Evolutionary conservation across 345 rosid species (phyloP), one percentile per base, ranked within the genome.

Genomic region (Gossypium sturtianum): DNA sequence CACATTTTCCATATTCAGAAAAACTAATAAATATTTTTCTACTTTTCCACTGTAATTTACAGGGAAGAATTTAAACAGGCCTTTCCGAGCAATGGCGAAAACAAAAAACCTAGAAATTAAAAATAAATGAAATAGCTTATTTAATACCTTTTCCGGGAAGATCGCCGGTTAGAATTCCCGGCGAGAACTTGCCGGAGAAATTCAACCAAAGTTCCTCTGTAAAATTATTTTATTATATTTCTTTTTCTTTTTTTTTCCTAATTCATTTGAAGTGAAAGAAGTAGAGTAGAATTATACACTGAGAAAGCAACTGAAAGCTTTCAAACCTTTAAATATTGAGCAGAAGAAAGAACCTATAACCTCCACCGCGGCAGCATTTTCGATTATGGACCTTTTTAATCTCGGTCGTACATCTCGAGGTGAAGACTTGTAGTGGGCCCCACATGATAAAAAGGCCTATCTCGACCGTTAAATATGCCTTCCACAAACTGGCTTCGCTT

Each of bases 131-230:
- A 25, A 29, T 25, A 53, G 60, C 8, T 2, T 2, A n/a, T 51
- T 2, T 70, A 52, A 70, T 70, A 70, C 73, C 73, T 70, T 52
- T 52, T 11, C 48, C 61, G n/a, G 61, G 53, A 22, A 29, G 61
- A 70, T 52, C 47, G n/a, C 47, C 73, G 12, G 27, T 11, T 2
- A 53, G 10, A 70, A 57, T 70, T 70, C 61, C 61, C 73, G 61
- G 73, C 61, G n/a, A 29, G 13, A 52, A 17, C 61, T 70, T 56
- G 15, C 73, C 61, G 29, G 61, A 29, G 12, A 70, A 1, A 70
- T 52, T n/a, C 60, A 11, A 69, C 73, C 47, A 29, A 52, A 29
- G 4, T 29, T 29, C 9, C 17, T 12, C 25, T 22, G 16, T 66
- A 66, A 47, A 67, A 67, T 15, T 16, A 47, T 47, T 20, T 7